Conservation (phyloP, 2,329 filamentous ascomycete genomes). For the Talaromyces piceae region DNA sequence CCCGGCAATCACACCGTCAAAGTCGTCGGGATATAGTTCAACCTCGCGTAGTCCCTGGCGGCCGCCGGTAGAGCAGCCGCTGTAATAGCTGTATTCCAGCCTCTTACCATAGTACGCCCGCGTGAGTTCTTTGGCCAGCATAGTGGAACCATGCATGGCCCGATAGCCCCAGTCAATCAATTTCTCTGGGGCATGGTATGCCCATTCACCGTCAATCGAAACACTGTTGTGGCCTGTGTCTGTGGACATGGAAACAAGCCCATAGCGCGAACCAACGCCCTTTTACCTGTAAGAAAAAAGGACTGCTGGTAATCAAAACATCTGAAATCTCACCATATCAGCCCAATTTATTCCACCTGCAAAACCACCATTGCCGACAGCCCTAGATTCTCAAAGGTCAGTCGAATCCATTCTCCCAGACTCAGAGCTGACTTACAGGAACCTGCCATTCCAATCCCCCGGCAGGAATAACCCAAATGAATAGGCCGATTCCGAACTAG, state of each 20-base stretch:
- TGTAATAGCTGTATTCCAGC: background rate
- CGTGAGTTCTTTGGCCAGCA: background rate
- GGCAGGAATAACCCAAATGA: conserved; percentile 2
- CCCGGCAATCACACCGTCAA: conserved; percentile 2
- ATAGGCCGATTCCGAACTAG: background rate
- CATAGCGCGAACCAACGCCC: conserved; percentile 1
- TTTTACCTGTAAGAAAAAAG: background rate
- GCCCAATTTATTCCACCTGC: conserved; percentile 1
- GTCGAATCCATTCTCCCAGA: background rate
- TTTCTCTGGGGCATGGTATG: background rate
- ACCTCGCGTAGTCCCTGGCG: conserved; percentile 1
- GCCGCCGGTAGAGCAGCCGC: conserved; percentile 5
- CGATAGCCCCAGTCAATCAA: conserved; percentile 5
- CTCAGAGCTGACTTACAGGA: background rate
- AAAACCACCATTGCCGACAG: conserved; percentile 5
- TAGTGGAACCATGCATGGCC: background rate
- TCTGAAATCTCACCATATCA: conserved; percentile 1
- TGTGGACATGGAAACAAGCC: conserved; percentile 3
- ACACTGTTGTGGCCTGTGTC: conserved; percentile 1
- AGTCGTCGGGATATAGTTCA: conserved; percentile 1
- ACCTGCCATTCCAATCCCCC: conserved; percentile 1
- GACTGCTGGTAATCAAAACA: background rate
- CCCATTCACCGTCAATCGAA: background rate
- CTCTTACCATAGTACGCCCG: background rate
- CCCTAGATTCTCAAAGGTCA: background rate